Conservation (phyloP, 352 stramenopile genomes). For the Globisporangium spiculum region DNA sequence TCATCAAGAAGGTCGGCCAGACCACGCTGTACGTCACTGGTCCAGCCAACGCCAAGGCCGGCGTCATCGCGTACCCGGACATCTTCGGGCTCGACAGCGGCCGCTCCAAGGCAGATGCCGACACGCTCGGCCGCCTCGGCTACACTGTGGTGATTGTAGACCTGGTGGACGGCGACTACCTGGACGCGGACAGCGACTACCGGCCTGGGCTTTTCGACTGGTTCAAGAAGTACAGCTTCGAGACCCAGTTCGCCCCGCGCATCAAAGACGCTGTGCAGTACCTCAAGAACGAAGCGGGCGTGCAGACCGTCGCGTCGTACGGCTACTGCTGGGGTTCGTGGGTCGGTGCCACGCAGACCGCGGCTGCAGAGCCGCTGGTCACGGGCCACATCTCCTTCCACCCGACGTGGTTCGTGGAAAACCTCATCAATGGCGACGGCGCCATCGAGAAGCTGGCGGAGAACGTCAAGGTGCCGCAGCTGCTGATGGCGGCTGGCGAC, state of each 20-base stretch:
- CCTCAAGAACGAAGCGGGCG: constrained; percentile 58
- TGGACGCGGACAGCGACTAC: constrained; percentile 26
- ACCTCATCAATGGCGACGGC: constrained; percentile 67
- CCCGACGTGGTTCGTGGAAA: constrained; percentile 74
- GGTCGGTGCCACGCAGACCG: constrained; percentile 56
- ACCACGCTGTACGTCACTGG: constrained; percentile 76
- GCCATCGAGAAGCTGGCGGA: constrained; percentile 69
- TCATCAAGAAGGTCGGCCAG: constrained; percentile 64
- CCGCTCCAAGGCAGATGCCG: constrained; percentile 74
- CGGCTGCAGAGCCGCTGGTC: constrained; percentile 42
- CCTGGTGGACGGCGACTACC: constrained; percentile 62
- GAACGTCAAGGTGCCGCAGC: constrained; percentile 68
- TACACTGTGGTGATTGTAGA: constrained; percentile 79
- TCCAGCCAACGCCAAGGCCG: constrained; percentile 55
- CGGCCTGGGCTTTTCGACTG: constrained; percentile 38
- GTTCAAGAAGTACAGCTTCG: constrained; percentile 72
- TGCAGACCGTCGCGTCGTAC: constrained; percentile 65
- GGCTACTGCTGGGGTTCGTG: constrained; percentile 85
- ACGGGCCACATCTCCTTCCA: constrained; percentile 79
- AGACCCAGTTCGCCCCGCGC: constrained; percentile 37
- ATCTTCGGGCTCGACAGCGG: constrained; percentile 80
- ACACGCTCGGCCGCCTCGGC: constrained; percentile 68
- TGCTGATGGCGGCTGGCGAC: constrained; percentile 65
- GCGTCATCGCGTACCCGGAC: constrained; percentile 70
- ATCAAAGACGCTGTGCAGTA: constrained; percentile 77